Evolutionary conservation across 1,284 basidiomycete genomes (phyloP), one percentile per base, ranked within the genome.

Genomic region (Apiotrichum gracile): DNA sequence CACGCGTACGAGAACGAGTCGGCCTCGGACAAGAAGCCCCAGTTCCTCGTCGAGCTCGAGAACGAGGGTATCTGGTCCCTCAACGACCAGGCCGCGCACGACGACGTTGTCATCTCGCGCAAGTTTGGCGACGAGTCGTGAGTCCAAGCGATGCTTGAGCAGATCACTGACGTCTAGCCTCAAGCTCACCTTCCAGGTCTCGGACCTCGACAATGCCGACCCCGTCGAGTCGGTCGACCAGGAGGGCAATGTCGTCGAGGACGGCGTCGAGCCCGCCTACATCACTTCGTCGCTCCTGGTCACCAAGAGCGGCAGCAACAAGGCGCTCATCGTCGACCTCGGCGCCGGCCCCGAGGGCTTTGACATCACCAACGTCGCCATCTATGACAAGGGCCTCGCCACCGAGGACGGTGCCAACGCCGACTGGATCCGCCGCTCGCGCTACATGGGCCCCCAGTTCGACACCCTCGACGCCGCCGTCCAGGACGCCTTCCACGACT

Each of bases 111-210:
- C 21, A 76, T 98, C 31, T 79, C 78, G 29, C 84, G 93, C 59
- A 85, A 85, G 63, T 97, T 92, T 71, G 93, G 91, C 60, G 91
- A 91, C 69, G 93, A 98, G 77, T 82, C 78, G 90, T 92, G 64
- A 54, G 86, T 80, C 6, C 27, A 29, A 29, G 27, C 10, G 39
- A 61, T 43, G 24, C 29, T 19, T 33, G 22, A 21, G 7, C 9
- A 9, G 27, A 25, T 2, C 24, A 29, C 41, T 42, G 14, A 27
- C 46, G 6, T 39, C 21, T 61, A 76, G 74, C 37, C 53, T 72
- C 54, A 70, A 68, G 49, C 65, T 75, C 54, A 74, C 73, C 9
- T 75, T 74, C 65, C 73, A 75, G 59, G 67, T 74, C 45, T 74
- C 72, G 33, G 73, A 75, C 62, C 61, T 75, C 16, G 72, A 76